These are phyloP conservation scores for Eucalyptus guilfoylei DNA, from an alignment of 345 rosid species.

Conservation along the genomic window DNA sequence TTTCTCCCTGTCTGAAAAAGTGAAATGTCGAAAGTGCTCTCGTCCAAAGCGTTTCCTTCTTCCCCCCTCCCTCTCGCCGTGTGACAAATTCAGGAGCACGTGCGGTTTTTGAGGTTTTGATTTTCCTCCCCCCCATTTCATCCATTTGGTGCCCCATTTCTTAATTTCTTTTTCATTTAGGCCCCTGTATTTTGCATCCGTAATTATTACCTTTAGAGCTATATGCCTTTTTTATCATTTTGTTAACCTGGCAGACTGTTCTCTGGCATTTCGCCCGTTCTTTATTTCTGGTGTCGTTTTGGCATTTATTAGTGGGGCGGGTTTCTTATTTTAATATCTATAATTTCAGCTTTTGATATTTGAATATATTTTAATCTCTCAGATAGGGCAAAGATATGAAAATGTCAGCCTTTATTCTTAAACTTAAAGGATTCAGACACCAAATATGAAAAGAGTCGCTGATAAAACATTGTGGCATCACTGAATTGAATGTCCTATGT, in stretches of 20 bases:
- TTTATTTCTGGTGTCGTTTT: not conserved
- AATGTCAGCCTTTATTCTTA: not conserved
- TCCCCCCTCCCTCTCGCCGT: not conserved
- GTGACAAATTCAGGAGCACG: not conserved
- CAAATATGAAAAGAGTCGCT: rapidly evolving
- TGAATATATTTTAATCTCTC: not conserved
- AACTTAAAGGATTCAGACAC: not conserved
- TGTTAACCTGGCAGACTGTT: not conserved
- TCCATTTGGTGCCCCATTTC: not conserved
- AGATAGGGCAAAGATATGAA: not conserved
- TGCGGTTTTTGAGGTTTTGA: not conserved
- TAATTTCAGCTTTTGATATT: not conserved
- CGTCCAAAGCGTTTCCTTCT: too few relatives aligned
- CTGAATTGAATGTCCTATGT: not conserved
- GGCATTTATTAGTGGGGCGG: not conserved
- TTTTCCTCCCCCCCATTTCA: not conserved
- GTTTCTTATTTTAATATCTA: too few relatives aligned
- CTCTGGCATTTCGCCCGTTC: not conserved
- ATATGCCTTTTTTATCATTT: not conserved
- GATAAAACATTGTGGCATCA: not conserved
- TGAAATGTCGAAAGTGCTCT: not conserved
- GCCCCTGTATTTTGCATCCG: not conserved
- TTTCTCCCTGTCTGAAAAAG: too few relatives aligned
- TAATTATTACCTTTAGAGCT: not conserved
- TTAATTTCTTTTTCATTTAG: not conserved